phyloP scores from a whole-genome alignment of 768 basidiomycete species.

The Russula brevipes region DNA sequence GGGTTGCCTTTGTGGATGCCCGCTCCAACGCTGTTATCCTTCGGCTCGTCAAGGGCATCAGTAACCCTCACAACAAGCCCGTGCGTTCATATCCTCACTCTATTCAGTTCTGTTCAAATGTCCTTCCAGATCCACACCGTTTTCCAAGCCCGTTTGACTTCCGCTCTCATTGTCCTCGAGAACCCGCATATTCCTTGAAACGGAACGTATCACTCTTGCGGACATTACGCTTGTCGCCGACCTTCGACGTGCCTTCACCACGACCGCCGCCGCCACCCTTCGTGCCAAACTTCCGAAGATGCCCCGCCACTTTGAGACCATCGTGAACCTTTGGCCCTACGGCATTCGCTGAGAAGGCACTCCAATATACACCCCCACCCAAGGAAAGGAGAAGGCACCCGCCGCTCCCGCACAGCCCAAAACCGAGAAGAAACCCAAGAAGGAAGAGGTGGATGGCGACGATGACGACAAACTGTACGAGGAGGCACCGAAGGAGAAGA shows the following conservation, averaged over 20 bases:
- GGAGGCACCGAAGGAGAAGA: slow-evolving; percentile 86
- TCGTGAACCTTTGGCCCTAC: slow-evolving; percentile 73
- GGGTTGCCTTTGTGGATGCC: no score
- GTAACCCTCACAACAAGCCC: slow-evolving; percentile 77
- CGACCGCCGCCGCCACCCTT: slow-evolving; percentile 57
- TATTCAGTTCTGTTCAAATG: background rate
- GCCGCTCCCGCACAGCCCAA: slow-evolving; percentile 40
- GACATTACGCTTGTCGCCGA: slow-evolving; percentile 67
- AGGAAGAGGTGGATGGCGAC: slow-evolving; percentile 54
- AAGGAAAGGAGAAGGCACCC: slow-evolving; percentile 38
- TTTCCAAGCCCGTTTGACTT: slow-evolving; percentile 48
- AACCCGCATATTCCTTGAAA: slow-evolving; percentile 92
- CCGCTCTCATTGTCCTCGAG: slow-evolving; percentile 61
- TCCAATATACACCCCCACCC: slow-evolving; percentile 61
- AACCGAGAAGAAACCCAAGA: slow-evolving; percentile 59
- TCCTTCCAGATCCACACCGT: slow-evolving; percentile 51
- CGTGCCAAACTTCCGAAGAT: slow-evolving; percentile 70
- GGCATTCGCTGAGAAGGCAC: slow-evolving; percentile 60
- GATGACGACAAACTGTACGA: slow-evolving; percentile 70
- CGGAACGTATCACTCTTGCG: slow-evolving; percentile 91
- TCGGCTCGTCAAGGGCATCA: slow-evolving; percentile 40
- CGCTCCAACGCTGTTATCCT: slow-evolving; percentile 35
- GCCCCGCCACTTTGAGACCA: slow-evolving; percentile 81
- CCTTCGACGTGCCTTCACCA: slow-evolving; percentile 48
- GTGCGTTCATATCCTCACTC: slow-evolving; percentile 38